Evolutionary conservation across 768 basidiomycete species (phyloP).

Genomic region (Lactifluus hygrophoroides): DNA sequence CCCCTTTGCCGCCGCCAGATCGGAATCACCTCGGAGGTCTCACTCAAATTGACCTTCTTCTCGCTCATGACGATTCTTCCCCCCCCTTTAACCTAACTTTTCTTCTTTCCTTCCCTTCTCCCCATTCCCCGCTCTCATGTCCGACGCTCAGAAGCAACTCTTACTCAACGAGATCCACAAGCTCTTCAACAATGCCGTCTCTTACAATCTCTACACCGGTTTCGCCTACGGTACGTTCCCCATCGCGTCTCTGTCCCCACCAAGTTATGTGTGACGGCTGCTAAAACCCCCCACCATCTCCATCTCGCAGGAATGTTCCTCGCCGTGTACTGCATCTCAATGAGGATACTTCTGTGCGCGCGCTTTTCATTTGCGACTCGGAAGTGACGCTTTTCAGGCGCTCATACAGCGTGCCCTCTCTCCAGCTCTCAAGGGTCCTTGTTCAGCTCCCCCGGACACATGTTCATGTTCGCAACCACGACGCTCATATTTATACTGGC

Average conservation of each 20-base stretch:
- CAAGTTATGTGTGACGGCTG: no score
- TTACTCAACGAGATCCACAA: background rate
- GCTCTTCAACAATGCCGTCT: constrained; percentile 3
- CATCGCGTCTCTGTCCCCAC: no score
- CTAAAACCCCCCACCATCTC: background rate
- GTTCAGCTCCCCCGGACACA: constrained; percentile 2
- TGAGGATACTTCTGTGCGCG: constrained; percentile 12
- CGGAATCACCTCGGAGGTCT: background rate
- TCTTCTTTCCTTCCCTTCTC: background rate
- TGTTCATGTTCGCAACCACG: constrained; percentile 1
- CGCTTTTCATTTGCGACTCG: background rate
- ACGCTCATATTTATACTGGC: constrained; percentile 9
- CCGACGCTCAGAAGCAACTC: background rate
- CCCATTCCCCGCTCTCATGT: background rate
- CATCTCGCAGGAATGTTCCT: constrained; percentile 6
- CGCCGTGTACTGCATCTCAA: constrained; percentile 7
- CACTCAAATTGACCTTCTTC: background rate
- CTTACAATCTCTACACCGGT: constrained; percentile 11
- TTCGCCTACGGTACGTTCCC: constrained; percentile 12
- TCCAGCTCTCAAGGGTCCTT: constrained; percentile 6
- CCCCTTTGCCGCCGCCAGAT: no score
- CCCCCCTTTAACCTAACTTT: background rate
- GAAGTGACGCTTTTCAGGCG: background rate
- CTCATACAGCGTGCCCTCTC: background rate
- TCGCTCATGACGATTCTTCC: background rate